phyloP scores from a whole-genome alignment of 495 filamentous ascomycete genomes.

The Cercophora samala region DNA sequence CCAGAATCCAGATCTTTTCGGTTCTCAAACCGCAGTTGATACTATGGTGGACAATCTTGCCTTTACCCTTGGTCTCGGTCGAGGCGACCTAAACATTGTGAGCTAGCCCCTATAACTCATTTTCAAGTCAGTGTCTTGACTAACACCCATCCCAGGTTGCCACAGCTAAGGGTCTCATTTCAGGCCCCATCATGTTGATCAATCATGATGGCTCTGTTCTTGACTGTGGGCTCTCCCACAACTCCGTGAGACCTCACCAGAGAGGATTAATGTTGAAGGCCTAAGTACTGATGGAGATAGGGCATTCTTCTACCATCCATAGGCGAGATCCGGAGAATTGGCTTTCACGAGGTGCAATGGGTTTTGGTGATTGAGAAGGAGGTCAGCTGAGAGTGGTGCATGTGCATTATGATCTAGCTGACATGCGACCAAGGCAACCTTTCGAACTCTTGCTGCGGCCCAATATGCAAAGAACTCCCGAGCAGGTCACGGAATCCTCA shows the following conservation, averaged over 20 bases:
- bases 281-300: conserved; percentile 36
- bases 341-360: conserved; percentile 59
- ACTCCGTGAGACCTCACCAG: conserved; percentile 21
- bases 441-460: conserved; percentile 49
- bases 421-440: conserved; percentile 61
- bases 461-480: conserved; percentile 21
- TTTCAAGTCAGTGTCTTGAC: background rate
- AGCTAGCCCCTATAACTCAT: conserved; percentile 13
- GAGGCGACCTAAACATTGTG: conserved; percentile 65
- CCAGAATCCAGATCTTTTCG: conserved; percentile 74
- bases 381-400: conserved; percentile 40
- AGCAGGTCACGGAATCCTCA: conserved; percentile 27
- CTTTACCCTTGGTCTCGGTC: conserved; percentile 64
- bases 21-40: conserved; percentile 71
- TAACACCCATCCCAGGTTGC: conserved; percentile 48
- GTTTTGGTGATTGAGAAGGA: conserved; percentile 91
- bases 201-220: conserved; percentile 28
- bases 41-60: conserved; percentile 80
- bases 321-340: conserved; percentile 50
- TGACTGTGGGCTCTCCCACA: conserved; percentile 30
- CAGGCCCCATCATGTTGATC: conserved; percentile 29
- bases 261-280: background rate
- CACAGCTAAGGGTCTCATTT: conserved; percentile 49
- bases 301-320: conserved; percentile 65
- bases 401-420: conserved; percentile 11